phyloP scores from a whole-genome alignment of 805 yeast species.

The Candida andamanensis region DNA sequence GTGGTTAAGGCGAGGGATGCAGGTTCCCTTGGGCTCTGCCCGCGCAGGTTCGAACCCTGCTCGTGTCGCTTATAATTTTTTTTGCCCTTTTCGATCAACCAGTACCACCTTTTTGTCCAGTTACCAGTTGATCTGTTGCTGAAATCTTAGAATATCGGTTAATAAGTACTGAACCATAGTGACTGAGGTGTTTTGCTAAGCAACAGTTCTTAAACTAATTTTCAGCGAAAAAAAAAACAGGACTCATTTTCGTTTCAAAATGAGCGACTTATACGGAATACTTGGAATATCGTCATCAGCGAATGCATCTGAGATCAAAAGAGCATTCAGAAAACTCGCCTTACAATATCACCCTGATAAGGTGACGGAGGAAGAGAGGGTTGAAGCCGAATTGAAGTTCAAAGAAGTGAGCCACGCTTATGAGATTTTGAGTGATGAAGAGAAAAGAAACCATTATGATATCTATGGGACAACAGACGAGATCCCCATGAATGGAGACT shows the following conservation, averaged over 20 bases:
- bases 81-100: constrained; percentile 5
- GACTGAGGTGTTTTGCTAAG: too few relatives aligned
- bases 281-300: constrained; percentile 39
- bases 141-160: too few relatives aligned
- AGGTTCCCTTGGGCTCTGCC: constrained; percentile 71
- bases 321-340: constrained; percentile 61
- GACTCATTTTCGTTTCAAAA: too few relatives aligned
- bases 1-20: constrained; percentile 77
- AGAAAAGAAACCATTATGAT: constrained; percentile 55
- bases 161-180: too few relatives aligned
- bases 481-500: constrained; percentile 14
- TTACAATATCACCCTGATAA: constrained; percentile 74
- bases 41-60: constrained; percentile 81
- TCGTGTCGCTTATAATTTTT: constrained; percentile 52
- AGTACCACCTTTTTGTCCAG: too few relatives aligned
- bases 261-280: constrained; percentile 37
- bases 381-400: constrained; percentile 68
- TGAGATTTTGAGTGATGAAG: constrained; percentile 72
- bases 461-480: constrained; percentile 43
- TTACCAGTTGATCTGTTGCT: too few relatives aligned
- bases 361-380: constrained; percentile 60
- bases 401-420: constrained; percentile 86
- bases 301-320: constrained; percentile 54
- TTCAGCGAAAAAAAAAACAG: too few relatives aligned
- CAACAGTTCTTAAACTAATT: too few relatives aligned